Percentiles rank a stretch among this genome's conserved stretches.
Conservation (phyloP, 257 asterid genomes). For the Capsicum rhomboideum region DNA sequence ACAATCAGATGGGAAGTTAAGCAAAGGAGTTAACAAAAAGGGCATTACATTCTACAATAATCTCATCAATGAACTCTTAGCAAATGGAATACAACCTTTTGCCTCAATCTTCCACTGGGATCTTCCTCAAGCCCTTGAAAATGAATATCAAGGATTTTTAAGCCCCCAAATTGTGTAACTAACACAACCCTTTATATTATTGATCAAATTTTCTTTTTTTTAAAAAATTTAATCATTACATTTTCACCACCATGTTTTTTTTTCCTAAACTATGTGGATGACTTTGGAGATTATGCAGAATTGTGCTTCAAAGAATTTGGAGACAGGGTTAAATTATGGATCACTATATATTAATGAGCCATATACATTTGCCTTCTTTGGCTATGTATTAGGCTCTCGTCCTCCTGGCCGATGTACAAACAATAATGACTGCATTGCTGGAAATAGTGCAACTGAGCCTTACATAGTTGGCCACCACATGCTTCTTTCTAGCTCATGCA, state of each 20-base stretch:
- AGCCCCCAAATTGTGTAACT: neutral
- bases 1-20: constrained; percentile 7
- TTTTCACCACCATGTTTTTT: neutral
- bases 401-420: neutral
- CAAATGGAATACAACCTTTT: neutral
- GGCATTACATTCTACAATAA: constrained; percentile 16
- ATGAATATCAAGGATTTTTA: neutral
- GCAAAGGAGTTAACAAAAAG: constrained; percentile 8
- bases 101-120: neutral
- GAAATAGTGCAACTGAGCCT: neutral
- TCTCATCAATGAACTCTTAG: constrained; percentile 10
- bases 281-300: neutral
- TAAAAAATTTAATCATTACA: neutral
- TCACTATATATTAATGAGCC: neutral
- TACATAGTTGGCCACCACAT: neutral
- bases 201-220: too few relatives aligned
- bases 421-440: neutral
- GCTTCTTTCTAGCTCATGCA: neutral
- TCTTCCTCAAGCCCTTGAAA: neutral
- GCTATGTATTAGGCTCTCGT: neutral
- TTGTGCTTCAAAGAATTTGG: neutral
- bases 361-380: neutral
- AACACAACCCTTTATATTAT: neutral
- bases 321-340: neutral
- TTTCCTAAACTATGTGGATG: neutral